These are phyloP conservation scores for Fistulifera solaris DNA, from an alignment of 108 stramenopile species.

Conservation along the genomic window DNA sequence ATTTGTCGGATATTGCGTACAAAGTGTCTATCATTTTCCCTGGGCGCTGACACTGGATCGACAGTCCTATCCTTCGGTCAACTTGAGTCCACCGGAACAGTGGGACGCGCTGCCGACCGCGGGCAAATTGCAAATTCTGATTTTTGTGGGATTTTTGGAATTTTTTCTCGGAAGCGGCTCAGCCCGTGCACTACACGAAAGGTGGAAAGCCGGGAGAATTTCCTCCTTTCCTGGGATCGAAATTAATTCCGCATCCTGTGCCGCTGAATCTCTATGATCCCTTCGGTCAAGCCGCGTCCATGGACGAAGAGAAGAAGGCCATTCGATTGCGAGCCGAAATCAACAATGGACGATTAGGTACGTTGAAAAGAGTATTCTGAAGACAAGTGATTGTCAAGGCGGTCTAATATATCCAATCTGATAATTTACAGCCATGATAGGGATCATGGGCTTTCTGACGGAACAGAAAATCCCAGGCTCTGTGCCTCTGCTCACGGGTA, in stretches of 20 bases:
- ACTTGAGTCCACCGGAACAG: conserved; percentile 71
- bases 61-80: conserved; percentile 60
- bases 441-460: conserved; percentile 63
- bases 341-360: conserved; percentile 35
- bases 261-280: conserved; percentile 76
- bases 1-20: conserved; percentile 70
- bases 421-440: conserved; percentile 52
- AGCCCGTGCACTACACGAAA: conserved; percentile 38
- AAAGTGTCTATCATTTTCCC: conserved; percentile 74
- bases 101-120: conserved; percentile 79
- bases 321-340: conserved; percentile 40
- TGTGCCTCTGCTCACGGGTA: conserved; percentile 44
- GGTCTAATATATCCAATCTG: conserved; percentile 7
- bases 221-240: conserved; percentile 25
- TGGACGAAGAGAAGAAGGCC: conserved; percentile 51
- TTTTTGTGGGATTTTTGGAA: conserved; percentile 71
- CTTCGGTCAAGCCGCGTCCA: conserved; percentile 50
- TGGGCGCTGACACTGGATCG: conserved; percentile 57
- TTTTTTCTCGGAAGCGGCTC: conserved; percentile 22
- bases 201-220: conserved; percentile 55
- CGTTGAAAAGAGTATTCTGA: not conserved
- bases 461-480: conserved; percentile 58
- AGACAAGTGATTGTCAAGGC: too few relatives aligned
- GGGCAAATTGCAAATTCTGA: conserved; percentile 77
- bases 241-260: conserved; percentile 55